Evolutionary conservation across 805 yeast species (phyloP).

Genomic region (Scheffersomyces stipitis): DNA sequence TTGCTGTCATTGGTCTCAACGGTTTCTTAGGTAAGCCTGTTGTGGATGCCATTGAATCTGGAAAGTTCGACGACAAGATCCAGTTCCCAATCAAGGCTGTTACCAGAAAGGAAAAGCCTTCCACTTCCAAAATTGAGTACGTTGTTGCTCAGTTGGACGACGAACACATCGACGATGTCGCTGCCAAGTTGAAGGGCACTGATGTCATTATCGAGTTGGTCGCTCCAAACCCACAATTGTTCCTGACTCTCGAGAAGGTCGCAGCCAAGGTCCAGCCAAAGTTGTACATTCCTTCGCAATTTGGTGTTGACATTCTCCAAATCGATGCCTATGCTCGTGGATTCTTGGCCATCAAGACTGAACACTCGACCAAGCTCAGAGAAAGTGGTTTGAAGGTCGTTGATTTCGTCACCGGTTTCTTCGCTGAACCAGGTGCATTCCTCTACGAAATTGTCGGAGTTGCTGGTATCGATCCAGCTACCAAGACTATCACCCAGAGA

Average conservation of each 20-base stretch:
- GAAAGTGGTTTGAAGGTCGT: conserved; percentile 47
- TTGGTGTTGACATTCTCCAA: conserved; percentile 47
- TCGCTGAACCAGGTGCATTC: conserved; percentile 35
- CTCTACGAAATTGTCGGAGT: conserved; percentile 32
- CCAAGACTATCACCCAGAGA: conserved; percentile 31
- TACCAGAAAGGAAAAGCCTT: conserved; percentile 39
- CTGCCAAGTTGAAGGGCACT: conserved; percentile 42
- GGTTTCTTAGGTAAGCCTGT: conserved; percentile 54
- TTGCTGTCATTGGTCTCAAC: conserved; percentile 54
- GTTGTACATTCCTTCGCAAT: conserved; percentile 60
- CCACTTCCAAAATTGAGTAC: conserved; percentile 40
- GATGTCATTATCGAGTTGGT: conserved; percentile 53
- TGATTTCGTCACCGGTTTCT: conserved; percentile 40
- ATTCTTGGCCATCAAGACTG: conserved; percentile 30
- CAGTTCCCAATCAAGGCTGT: conserved; percentile 51
- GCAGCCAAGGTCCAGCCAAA: conserved; percentile 45
- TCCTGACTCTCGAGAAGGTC: conserved; percentile 35
- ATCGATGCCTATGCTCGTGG: conserved; percentile 30
- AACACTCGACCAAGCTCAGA: conserved; percentile 40
- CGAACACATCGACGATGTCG: conserved; percentile 23
- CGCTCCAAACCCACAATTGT: conserved; percentile 28
- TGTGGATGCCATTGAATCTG: conserved; percentile 43
- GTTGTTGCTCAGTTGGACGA: conserved; percentile 30
- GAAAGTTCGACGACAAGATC: conserved; percentile 42
- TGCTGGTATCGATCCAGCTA: conserved; percentile 38